Conservation (phyloP, 2,329 filamentous ascomycete species). For the Neopestalotiopsis sp. region DNA sequence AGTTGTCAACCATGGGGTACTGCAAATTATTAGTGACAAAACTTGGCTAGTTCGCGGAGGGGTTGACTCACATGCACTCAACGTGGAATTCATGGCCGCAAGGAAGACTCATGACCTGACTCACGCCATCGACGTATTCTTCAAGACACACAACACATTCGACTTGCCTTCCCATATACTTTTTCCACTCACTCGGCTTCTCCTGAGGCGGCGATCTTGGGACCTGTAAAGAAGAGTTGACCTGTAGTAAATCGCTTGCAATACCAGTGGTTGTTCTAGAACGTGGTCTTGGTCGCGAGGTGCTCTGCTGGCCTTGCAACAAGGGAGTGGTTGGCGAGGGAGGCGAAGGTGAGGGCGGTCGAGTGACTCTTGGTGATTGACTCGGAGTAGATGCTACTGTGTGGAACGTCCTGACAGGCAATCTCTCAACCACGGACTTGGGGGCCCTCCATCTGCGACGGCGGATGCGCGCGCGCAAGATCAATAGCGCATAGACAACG, state of each 20-base stretch:
- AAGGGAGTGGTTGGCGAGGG: conserved; percentile 81
- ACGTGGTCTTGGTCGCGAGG: conserved; percentile 62
- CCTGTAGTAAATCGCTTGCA: conserved; percentile 50
- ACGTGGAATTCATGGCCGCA: conserved; percentile 98
- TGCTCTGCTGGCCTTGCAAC: conserved; percentile 60
- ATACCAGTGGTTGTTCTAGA: conserved; percentile 70
- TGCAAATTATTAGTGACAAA: conserved; percentile 45
- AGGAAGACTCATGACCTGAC: conserved; percentile 93
- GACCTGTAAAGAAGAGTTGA: conserved; percentile 47
- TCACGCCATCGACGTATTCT: conserved; percentile 94
- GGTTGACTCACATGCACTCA: conserved; percentile 81
- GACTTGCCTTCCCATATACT: conserved; percentile 71
- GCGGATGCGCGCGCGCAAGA: conserved; percentile 87
- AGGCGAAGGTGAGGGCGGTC: conserved; percentile 67
- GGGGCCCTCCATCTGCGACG: conserved; percentile 94
- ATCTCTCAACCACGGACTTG: conserved; percentile 90
- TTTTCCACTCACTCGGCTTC: conserved; percentile 67
- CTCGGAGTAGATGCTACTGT: conserved; percentile 73
- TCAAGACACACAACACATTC: conserved; percentile 98
- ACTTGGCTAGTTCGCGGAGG: background rate
- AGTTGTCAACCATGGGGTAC: conserved; percentile 95
- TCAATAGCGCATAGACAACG: conserved; percentile 87
- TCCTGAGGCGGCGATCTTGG: conserved; percentile 49
- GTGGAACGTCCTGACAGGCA: conserved; percentile 96
- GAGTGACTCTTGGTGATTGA: conserved; percentile 55